These are phyloP conservation scores for Clavispora vitiphila DNA, from an alignment of 805 yeast genomes.

Conservation along the genomic window DNA sequence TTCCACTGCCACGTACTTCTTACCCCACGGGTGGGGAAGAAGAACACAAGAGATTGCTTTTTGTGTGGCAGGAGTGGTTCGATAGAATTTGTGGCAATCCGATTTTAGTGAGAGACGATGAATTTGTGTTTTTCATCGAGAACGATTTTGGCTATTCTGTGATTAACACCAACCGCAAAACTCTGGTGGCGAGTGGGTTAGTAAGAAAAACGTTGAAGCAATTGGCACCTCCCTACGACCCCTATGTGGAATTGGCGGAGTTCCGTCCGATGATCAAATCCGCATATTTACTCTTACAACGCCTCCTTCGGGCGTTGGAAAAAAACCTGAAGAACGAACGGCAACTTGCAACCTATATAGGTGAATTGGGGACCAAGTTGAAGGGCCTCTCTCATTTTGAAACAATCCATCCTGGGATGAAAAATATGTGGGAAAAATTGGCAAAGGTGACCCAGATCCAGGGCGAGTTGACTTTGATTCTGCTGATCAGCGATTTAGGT, in stretches of 20 bases:
- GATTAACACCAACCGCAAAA: constrained; percentile 50
- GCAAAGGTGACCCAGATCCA: constrained; percentile 62
- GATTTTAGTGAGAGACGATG: constrained; percentile 80
- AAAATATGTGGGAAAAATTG: constrained; percentile 70
- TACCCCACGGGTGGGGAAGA: constrained; percentile 85
- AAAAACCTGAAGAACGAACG: constrained; percentile 54
- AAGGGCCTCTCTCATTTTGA: constrained; percentile 39
- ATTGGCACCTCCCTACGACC: constrained; percentile 87
- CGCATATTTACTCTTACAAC: constrained; percentile 55
- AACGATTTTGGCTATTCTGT: constrained; percentile 66
- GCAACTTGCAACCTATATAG: constrained; percentile 40
- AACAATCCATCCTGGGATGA: constrained; percentile 61
- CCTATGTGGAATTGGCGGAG: constrained; percentile 69
- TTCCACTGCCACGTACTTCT: constrained; percentile 70
- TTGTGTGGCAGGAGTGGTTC: constrained; percentile 80
- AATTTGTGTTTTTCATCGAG: constrained; percentile 77
- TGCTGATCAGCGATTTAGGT: constrained; percentile 68
- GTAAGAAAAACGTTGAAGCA: constrained; percentile 89
- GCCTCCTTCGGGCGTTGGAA: constrained; percentile 48
- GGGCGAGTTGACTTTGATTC: constrained; percentile 73
- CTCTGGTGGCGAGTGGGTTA: constrained; percentile 74
- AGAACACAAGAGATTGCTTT: constrained; percentile 53
- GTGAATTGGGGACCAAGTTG: constrained; percentile 45
- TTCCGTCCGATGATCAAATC: constrained; percentile 85
- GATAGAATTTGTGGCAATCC: constrained; percentile 69